Evolutionary conservation across 2,329 filamentous ascomycete species (phyloP), one percentile per base, ranked within the genome.

Genomic region (Aspergillus sp.): DNA sequence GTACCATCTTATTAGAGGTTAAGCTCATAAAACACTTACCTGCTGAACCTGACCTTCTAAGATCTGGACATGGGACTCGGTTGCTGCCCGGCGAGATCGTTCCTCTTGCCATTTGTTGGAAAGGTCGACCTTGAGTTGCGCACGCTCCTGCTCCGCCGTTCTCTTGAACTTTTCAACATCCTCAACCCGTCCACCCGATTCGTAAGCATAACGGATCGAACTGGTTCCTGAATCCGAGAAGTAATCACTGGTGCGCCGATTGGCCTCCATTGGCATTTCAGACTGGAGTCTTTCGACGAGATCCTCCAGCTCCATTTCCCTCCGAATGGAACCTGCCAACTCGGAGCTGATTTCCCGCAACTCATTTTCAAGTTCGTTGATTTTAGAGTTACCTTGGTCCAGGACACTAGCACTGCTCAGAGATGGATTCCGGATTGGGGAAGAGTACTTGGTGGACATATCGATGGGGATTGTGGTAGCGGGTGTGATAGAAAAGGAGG

Each of bases 281-380:
- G 82, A 73, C 64, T 96, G 90, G 55, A 95, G 72, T 45, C 86
- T 78, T 53, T 98, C 93, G 1, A 97, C 84, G 37, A 97, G 76
- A 65, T 98, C 93, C 67, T 98, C 93, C 29, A 98, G 70, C 56
- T 98, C 93, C 80, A 98, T 91, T 72, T 98, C 93, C 48, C 93
- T 82, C 57, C 88, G 83, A 60, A 98, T 97, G 27, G 93, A 97
- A 54, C 83, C 80, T 30, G 93, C 93, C 64, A 98, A 75, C 75
- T 98, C 93, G 47, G 84, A 80, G 72, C 89, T 95, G 69, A 98
- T 91, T 67, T 91, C 87, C 57, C 88, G 88, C 54, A 98, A 70
- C 74, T 98, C 93, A 64, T 90, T 86, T 73, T 98, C 93, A 74
- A 98, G 84, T 64, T 95, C 89, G 64, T 89, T 82, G 59, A 95